Evolutionary conservation across 768 basidiomycete genomes (phyloP), one percentile per base, ranked within the genome.

Genomic region (Russula vinacea): DNA sequence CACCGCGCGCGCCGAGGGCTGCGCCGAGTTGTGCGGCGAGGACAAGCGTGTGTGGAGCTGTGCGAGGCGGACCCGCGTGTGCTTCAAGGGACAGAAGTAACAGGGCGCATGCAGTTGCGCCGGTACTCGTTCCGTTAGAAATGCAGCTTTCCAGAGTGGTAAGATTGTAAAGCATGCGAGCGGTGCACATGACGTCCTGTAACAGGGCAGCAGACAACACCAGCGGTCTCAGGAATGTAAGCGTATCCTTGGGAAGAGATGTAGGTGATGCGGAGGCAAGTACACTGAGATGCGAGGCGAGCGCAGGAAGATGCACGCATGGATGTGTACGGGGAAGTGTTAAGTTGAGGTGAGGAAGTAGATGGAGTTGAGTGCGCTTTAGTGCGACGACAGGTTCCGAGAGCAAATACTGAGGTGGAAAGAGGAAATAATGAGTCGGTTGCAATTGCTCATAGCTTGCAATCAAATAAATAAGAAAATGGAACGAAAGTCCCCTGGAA

Each of bases 51-150:
- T 59, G 62, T 40, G 62, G 62, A 47, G 37, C 35, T 22, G 62
- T 47, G 4, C 62, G 57, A 22, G 62, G 62, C 10, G 62, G 72
- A 49, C 83, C 81, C 11, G 75, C 74, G 68, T 88, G 87, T 4
- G 84, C 85, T 78, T 93, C 92, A 40, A 91, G 74, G 0, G 86
- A 82, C 58, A 90, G 79, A 29, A 92, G 78, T 62, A 90, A 76
- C 9, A 90, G 70, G 16, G 88, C 91, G 70, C 86, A 87, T 5
- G 90, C 88, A 3, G 39, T 57, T 55, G 65, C 50, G 8, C 50
- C 39, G 19, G 57, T 37, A 35, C 55, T 39, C 11, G n/a, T 16
- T 29, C 53, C 29, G 26, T 32, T 69, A 78, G 70, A 64, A 78
- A 74, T 44, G 77, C 69, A 8, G 6, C 55, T 39, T 32, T 58